Percentiles rank a stretch among this genome's conserved stretches.
Conservation (phyloP, 2,329 filamentous ascomycete genomes). For the Diplodia sapinea region DNA sequence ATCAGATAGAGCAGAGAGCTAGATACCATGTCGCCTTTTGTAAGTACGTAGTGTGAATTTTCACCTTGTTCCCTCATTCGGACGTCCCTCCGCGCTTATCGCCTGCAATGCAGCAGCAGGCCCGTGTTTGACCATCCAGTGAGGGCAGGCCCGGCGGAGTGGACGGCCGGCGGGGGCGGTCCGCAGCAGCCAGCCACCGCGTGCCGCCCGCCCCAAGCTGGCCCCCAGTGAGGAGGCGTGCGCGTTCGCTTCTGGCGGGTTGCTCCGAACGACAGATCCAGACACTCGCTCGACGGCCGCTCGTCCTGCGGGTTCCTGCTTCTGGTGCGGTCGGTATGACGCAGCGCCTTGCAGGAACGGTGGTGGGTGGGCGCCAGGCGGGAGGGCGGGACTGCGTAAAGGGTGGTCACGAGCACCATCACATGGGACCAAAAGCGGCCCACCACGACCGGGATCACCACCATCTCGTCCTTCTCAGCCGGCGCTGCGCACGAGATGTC, state of each 20-base stretch:
- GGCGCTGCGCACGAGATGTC: slow-evolving; percentile 15
- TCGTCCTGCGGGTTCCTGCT: slow-evolving; percentile 29
- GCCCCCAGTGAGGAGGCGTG: slow-evolving; percentile 8
- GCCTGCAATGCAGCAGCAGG: background rate
- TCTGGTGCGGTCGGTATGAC: slow-evolving; percentile 24
- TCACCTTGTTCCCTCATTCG: background rate
- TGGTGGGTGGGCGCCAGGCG: slow-evolving; percentile 3
- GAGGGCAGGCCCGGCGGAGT: background rate
- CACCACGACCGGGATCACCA: slow-evolving; percentile 24
- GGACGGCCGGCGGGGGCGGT: slow-evolving; percentile 18
- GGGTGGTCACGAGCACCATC: slow-evolving; percentile 27
- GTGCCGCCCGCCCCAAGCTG: background rate
- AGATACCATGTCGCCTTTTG: slow-evolving; percentile 18
- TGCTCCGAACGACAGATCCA: background rate
- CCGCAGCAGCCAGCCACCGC: slow-evolving; percentile 29
- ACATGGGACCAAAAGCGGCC: slow-evolving; percentile 22
- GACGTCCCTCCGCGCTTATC: slow-evolving; percentile 19
- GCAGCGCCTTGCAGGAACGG: slow-evolving; percentile 27
- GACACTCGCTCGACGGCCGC: slow-evolving; percentile 3
- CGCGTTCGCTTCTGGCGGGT: slow-evolving; percentile 1
- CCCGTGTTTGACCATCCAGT: background rate
- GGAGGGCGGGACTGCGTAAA: slow-evolving; percentile 18
- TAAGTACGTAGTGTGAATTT: slow-evolving; percentile 4
- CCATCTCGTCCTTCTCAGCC: slow-evolving; percentile 19
- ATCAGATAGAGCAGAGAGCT: slow-evolving; percentile 25